These are phyloP conservation scores for Teratosphaeria destructans DNA, from an alignment of 2,329 filamentous ascomycete genomes.

Conservation along the genomic window DNA sequence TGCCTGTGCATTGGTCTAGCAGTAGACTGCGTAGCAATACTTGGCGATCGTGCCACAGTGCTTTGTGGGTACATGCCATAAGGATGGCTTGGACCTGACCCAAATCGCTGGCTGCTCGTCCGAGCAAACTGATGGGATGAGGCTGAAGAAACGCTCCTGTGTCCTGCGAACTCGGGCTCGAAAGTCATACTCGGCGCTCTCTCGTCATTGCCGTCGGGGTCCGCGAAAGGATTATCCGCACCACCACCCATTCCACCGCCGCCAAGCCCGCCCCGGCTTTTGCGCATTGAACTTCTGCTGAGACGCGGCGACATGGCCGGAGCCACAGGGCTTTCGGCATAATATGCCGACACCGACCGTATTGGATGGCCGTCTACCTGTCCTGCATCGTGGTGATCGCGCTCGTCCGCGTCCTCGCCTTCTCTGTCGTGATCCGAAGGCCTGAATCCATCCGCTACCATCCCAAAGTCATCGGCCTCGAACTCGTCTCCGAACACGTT, in stretches of 20 bases:
- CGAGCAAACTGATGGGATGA: conserved; percentile 29
- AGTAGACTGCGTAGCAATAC: conserved; percentile 63
- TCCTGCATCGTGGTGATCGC: conserved; percentile 9
- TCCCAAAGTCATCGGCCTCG: conserved; percentile 34
- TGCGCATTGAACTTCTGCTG: conserved; percentile 24
- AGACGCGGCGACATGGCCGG: conserved; percentile 4
- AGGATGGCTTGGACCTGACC: conserved; percentile 66
- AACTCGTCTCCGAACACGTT: conserved; percentile 42
- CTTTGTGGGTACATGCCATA: conserved; percentile 78
- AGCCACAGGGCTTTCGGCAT: conserved; percentile 13
- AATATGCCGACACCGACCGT: conserved; percentile 22
- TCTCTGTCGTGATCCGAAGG: conserved; percentile 26
- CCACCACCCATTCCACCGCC: not conserved
- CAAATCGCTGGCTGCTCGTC: conserved; percentile 57
- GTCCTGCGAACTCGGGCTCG: conserved; percentile 18
- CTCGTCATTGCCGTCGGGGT: conserved; percentile 23
- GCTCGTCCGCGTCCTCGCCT: conserved; percentile 9
- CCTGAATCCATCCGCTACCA: conserved; percentile 37
- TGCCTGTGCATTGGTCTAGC: conserved; percentile 49
- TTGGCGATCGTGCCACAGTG: conserved; percentile 48
- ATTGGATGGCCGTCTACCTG: conserved; percentile 18
- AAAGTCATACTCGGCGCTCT: conserved; percentile 16
- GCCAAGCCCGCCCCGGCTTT: conserved; percentile 11
- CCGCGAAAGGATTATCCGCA: conserved; percentile 25
- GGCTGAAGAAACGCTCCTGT: conserved; percentile 24